Evolutionary conservation across 176 grass and related monocot genomes (phyloP).

Genomic region (maize (Zea mays)): Zm-B73-REFERENCE-NAM-5.0 NC_050104.1:153436501-153437000

Average conservation of each 20-base stretch:
- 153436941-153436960: slow-evolving; percentile 39
- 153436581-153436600: slow-evolving; percentile 19
- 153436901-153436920: slow-evolving; percentile 16
- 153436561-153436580: slow-evolving; percentile 17
- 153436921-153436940: slow-evolving; percentile 19
- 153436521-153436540: slow-evolving; percentile 17
- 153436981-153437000: slow-evolving; percentile 87
- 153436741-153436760: slow-evolving; percentile 27
- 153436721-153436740: neutral
- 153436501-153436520: slow-evolving; percentile 16
- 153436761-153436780: slow-evolving; percentile 83
- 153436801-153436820: slow-evolving; percentile 89
- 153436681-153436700: neutral
- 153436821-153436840: slow-evolving; percentile 71
- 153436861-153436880: slow-evolving; percentile 89
- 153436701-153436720: neutral
- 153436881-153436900: slow-evolving; percentile 30
- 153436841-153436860: slow-evolving; percentile 91
- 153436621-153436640: slow-evolving; percentile 9
- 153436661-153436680: slow-evolving; percentile 6
- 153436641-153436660: neutral
- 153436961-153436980: slow-evolving; percentile 94
- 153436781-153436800: slow-evolving; percentile 85
- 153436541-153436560: slow-evolving; percentile 18
- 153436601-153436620: slow-evolving; percentile 1